Evolutionary conservation across 1,139 yeast species (phyloP).

Genomic region (Meyerozyma sp.): DNA sequence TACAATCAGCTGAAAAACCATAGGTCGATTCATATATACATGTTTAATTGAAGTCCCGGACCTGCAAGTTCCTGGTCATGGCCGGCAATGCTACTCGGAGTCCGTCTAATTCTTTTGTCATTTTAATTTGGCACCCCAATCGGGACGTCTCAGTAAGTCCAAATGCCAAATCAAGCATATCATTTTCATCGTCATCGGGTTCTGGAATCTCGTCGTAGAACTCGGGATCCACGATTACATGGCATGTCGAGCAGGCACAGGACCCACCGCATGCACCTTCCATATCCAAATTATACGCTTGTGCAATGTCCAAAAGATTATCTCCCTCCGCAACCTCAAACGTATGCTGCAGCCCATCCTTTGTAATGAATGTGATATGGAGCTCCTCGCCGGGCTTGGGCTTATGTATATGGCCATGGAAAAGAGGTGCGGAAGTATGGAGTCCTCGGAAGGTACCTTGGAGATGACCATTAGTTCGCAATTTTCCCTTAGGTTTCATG

Average conservation of each 20-base stretch:
- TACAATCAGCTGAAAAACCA: not conserved
- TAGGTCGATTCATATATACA: not conserved
- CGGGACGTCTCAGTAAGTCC: slow-evolving; percentile 96
- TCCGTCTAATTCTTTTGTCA: slow-evolving; percentile 90
- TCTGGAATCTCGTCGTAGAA: slow-evolving; percentile 87
- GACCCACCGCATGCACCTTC: slow-evolving; percentile 99
- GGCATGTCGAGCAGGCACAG: slow-evolving; percentile 98
- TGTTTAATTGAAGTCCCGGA: slow-evolving; percentile 55
- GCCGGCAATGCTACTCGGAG: slow-evolving; percentile 95
- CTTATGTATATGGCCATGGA: slow-evolving; percentile 82
- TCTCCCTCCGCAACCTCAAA: slow-evolving; percentile 93
- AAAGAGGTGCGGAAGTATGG: slow-evolving; percentile 17
- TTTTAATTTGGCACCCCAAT: slow-evolving; percentile 87
- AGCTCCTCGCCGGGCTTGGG: slow-evolving; percentile 94
- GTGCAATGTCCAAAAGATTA: slow-evolving; percentile 87
- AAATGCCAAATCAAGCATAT: slow-evolving; percentile 95
- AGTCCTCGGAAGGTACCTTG: slow-evolving; percentile 6
- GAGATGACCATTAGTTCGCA: not conserved
- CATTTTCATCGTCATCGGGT: slow-evolving; percentile 96
- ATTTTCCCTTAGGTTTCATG: not conserved
- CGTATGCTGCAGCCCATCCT: slow-evolving; percentile 79
- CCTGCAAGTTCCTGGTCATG: slow-evolving; percentile 89
- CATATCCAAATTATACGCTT: slow-evolving; percentile 88
- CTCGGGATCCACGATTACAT: slow-evolving; percentile 92
- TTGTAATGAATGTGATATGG: slow-evolving; percentile 84